Conservation (phyloP, 352 stramenopile species). For the Pythium guiyangense region DNA sequence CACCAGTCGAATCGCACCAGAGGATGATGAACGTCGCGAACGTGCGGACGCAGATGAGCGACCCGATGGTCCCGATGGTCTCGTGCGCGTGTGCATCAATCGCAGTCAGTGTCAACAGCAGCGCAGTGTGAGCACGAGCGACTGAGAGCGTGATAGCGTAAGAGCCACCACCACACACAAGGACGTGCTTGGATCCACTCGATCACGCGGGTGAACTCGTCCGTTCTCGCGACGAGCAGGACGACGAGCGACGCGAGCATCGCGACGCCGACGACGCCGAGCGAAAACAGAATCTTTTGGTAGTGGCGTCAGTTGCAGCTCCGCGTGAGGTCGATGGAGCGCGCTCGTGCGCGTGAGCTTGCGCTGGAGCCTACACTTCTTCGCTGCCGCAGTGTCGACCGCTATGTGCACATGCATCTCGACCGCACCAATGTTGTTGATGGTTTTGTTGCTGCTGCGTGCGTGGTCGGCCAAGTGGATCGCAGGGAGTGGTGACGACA, state of each 20-base stretch:
- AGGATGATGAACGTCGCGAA: too few relatives aligned
- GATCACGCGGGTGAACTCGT: slow-evolving; percentile 19
- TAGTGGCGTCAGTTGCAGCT: slow-evolving; percentile 10
- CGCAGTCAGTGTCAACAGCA: too few relatives aligned
- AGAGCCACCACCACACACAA: background rate
- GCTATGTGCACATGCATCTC: background rate
- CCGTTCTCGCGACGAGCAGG: slow-evolving; percentile 8
- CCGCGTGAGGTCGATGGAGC: slow-evolving; percentile 8
- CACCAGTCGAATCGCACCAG: slow-evolving; percentile 1
- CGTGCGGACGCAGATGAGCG: slow-evolving; percentile 12
- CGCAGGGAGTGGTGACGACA: too few relatives aligned
- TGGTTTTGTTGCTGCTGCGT: background rate
- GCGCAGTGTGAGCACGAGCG: too few relatives aligned
- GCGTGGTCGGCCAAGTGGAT: slow-evolving; percentile 4
- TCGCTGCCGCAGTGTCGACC: background rate
- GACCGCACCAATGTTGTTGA: background rate
- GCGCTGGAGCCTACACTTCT: slow-evolving; percentile 2
- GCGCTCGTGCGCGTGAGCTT: slow-evolving; percentile 1
- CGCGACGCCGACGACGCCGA: too few relatives aligned
- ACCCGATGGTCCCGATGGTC: slow-evolving; percentile 6
- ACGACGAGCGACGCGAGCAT: slow-evolving; percentile 11
- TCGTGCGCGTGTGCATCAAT: slow-evolving; percentile 6
- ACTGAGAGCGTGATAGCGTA: background rate
- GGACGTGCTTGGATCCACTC: slow-evolving; percentile 20
- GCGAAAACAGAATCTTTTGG: slow-evolving; percentile 4